Percentiles rank a stretch among this genome's conserved stretches.
phyloP scores from a whole-genome alignment of 768 basidiomycete species.

The Pleurotus sapidus region DNA sequence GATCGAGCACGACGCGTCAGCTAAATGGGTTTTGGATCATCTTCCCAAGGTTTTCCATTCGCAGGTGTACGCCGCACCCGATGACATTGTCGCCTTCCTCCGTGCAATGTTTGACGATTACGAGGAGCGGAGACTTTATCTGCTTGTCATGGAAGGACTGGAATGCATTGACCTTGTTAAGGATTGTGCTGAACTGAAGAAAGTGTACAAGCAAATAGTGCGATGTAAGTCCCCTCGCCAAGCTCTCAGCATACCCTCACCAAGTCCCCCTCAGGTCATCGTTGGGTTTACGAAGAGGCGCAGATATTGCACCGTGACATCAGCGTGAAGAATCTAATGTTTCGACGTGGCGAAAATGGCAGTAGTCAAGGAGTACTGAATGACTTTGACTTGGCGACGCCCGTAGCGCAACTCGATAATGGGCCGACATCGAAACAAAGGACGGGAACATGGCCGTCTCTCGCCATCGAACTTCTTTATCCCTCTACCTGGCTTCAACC shows the following conservation, averaged over 20 bases:
- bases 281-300: background rate
- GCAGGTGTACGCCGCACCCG: background rate
- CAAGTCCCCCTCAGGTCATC: background rate
- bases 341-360: background rate
- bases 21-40: background rate
- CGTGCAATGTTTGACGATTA: background rate
- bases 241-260: no score
- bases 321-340: background rate
- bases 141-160: background rate
- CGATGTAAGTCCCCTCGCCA: background rate
- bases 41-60: background rate
- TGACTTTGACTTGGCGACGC: constrained; percentile 2
- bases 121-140: background rate
- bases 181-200: background rate
- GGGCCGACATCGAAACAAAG: background rate
- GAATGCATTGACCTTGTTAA: background rate
- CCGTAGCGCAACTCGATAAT: background rate
- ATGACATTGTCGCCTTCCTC: background rate
- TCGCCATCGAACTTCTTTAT: background rate
- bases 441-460: background rate
- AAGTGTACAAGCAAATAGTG: background rate
- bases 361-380: background rate
- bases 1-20: no score
- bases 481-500: background rate
- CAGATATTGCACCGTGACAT: constrained; percentile 1